Evolutionary conservation across 352 stramenopile species (phyloP), one percentile per base, ranked within the genome.

Genomic region (Phytophthora citrophthora): DNA sequence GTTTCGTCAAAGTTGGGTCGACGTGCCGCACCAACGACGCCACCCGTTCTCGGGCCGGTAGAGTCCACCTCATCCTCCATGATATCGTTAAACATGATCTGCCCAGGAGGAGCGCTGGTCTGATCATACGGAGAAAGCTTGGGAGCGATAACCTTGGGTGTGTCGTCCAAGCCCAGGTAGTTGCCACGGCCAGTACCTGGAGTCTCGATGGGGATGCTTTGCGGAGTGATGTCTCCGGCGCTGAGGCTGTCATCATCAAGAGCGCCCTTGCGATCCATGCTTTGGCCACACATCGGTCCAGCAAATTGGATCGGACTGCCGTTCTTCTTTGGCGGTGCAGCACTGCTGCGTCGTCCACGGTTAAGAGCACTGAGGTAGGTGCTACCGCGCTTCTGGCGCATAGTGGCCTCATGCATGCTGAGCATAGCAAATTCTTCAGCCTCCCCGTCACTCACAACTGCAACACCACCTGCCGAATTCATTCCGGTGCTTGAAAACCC

Each of bases 401-500:
- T 89, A 6, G 81, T 77, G 18, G 63, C 57, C 67, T 93, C 84
- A 47, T 89, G 55, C 52, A 89, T 81, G 47, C 84, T 93, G 20
- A 93, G 81, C 84, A 93, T 93, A 16, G 80, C 84, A 61, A 93
- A 93, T 51, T 90, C 78, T 54, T 93, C 77, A 27, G 86, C 84
- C 8, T 86, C 68, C 10, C 44, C 77, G 32, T 74, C 73, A 15
- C 67, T 72, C 43, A 71, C 66, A 16, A 59, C 74, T 8, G 45
- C 67, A 23, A 63, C 51, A 12, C 56, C 68, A 26, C 57, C 68
- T 11, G 40, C 61, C 6, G 66, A 75, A 56, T 64, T 75, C 3
- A 67, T 63, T 34, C 50, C 51, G 0, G 67, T 74, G 45, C 27
- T 68, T 53, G 69, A 67, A 54, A 77, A 77, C 9, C 70, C 58